A percentile compares a stretch with the other conserved stretches of the same genome.
phyloP scores from a whole-genome alignment of 2,329 filamentous ascomycete species.

The Pestalotiopsis sp. region DNA sequence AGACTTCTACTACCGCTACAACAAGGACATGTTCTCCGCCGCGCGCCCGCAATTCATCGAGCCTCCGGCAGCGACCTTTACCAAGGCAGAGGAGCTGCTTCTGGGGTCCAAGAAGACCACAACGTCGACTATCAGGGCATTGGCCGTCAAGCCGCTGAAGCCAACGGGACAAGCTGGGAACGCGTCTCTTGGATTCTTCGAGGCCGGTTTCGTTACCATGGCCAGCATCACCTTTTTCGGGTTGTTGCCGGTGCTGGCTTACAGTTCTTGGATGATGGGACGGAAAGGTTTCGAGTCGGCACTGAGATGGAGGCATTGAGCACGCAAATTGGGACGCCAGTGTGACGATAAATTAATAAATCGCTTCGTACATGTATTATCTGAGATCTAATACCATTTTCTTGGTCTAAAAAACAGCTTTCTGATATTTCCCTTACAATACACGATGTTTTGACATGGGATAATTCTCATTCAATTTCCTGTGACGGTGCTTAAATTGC shows the following conservation, averaged over 20 bases:
- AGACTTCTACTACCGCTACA: slow-evolving; percentile 40
- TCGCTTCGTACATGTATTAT: neutral
- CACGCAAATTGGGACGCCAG: no score
- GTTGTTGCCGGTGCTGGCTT: slow-evolving; percentile 16
- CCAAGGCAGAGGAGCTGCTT: slow-evolving; percentile 21
- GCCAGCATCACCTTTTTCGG: slow-evolving; percentile 26
- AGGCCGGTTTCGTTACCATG: slow-evolving; percentile 46
- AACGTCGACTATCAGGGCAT: slow-evolving; percentile 17
- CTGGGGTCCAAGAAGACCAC: slow-evolving; percentile 21
- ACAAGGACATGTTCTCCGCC: slow-evolving; percentile 43
- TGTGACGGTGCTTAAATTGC: neutral
- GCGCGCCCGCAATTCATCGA: slow-evolving; percentile 44
- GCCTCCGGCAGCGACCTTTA: slow-evolving; percentile 18
- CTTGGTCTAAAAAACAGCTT: no score
- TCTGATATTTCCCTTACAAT: no score
- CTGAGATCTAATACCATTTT: neutral
- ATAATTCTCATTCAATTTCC: neutral
- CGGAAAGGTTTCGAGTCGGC: slow-evolving; percentile 16
- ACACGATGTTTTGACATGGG: neutral
- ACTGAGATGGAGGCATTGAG: slow-evolving; percentile 14
- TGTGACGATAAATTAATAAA: neutral
- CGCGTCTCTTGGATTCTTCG: slow-evolving; percentile 47
- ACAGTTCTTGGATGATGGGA: slow-evolving; percentile 17
- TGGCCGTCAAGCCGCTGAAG: slow-evolving; percentile 29
- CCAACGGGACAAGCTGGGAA: slow-evolving; percentile 37